Evolutionary conservation across 371 early-diverging fungal genomes (phyloP).

Genomic region (Sanchytrium tribonematis): DNA sequence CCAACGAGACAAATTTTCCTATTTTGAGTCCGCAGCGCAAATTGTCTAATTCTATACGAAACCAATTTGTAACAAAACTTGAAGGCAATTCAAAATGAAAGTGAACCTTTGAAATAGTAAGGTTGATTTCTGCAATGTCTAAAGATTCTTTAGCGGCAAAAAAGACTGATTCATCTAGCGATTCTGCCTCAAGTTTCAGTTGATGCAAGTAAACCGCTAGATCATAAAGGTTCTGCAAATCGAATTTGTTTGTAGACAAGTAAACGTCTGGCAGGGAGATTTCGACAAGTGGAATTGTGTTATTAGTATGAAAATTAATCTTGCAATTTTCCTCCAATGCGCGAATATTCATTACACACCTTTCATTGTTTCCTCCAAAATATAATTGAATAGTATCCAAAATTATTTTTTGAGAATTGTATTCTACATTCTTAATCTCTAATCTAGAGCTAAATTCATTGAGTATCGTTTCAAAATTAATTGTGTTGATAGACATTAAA

Average conservation of each 20-base stretch:
- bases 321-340: not conserved
- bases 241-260: not conserved
- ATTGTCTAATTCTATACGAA: not conserved
- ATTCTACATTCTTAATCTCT: not conserved
- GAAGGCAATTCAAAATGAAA: not conserved
- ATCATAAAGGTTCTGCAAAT: not conserved
- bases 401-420: not conserved
- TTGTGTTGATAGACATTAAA: not conserved
- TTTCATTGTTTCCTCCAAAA: no score
- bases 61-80: not conserved
- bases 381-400: not conserved
- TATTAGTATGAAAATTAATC: not conserved
- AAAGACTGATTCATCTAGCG: not conserved
- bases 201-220: not conserved
- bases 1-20: not conserved
- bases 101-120: not conserved
- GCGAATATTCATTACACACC: no score
- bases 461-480: not conserved
- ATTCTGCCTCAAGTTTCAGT: not conserved
- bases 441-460: not conserved
- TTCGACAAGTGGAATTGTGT: not conserved
- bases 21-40: not conserved
- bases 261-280: not conserved
- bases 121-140: not conserved
- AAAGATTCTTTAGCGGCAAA: not conserved